These are phyloP conservation scores for Acer yangbiense DNA, from an alignment of 345 rosid species.

Conservation along the genomic window DNA sequence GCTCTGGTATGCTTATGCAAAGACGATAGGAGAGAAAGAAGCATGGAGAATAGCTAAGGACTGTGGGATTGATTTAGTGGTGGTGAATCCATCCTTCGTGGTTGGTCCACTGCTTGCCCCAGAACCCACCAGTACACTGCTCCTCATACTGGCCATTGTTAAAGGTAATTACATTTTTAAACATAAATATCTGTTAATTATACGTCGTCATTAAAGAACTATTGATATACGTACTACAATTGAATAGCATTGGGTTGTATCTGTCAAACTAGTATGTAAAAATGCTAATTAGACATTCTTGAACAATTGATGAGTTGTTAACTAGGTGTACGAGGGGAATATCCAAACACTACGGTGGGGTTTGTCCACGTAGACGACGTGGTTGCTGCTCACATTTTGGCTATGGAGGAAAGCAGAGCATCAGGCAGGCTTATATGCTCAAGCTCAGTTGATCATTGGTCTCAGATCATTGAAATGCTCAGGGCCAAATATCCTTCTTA, in stretches of 20 bases:
- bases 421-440: constrained; percentile 81
- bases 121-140: constrained; percentile 78
- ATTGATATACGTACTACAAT: not conserved
- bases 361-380: constrained; percentile 88
- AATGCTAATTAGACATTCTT: too few species aligned
- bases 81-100: constrained; percentile 80
- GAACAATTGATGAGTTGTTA: not conserved
- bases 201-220: not conserved
- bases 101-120: constrained; percentile 88
- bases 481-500: constrained; percentile 66
- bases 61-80: constrained; percentile 67
- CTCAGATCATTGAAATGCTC: constrained; percentile 70
- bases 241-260: not conserved
- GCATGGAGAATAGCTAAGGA: constrained; percentile 86
- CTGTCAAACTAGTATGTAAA: too few species aligned
- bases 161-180: constrained; percentile 46
- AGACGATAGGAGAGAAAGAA: constrained; percentile 73
- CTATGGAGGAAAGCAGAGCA: constrained; percentile 74
- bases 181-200: not conserved
- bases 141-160: constrained; percentile 46
- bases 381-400: constrained; percentile 65
- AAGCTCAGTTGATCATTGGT: constrained; percentile 78
- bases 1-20: constrained; percentile 91
- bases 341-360: constrained; percentile 70
- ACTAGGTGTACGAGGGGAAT: constrained; percentile 61